phyloP scores from a whole-genome alignment of 176 grass and related monocot species.

The Elymus sibiricus region DNA sequence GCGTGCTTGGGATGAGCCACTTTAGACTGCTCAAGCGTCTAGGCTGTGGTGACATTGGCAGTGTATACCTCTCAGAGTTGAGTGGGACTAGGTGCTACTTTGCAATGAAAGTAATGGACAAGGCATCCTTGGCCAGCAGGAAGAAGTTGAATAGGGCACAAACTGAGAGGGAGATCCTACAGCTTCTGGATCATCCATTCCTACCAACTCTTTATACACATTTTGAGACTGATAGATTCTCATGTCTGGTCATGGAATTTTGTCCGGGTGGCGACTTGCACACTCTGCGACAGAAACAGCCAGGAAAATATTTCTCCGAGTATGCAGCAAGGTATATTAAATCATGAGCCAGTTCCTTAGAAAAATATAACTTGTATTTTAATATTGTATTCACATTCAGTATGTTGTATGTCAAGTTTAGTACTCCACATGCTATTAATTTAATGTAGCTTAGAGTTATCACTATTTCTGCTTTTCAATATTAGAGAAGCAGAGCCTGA shows the following conservation, averaged over 20 bases:
- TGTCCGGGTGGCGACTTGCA: slow-evolving; percentile 94
- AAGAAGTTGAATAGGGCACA: slow-evolving; percentile 92
- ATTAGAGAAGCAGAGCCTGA: slow-evolving; percentile 5
- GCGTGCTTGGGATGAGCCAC: slow-evolving; percentile 87
- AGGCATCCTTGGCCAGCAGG: slow-evolving; percentile 79
- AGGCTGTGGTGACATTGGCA: slow-evolving; percentile 91
- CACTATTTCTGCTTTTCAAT: neutral
- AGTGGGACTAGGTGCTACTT: slow-evolving; percentile 90
- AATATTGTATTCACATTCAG: slow-evolving; percentile 9
- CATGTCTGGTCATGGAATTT: slow-evolving; percentile 96
- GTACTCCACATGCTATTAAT: neutral
- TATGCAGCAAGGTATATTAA: slow-evolving; percentile 73
- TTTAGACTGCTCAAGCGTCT: slow-evolving; percentile 88
- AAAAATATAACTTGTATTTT: slow-evolving; percentile 3
- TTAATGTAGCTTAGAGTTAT: neutral
- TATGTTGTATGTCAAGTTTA: neutral
- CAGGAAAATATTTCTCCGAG: slow-evolving; percentile 84
- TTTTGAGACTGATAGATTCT: slow-evolving; percentile 91
- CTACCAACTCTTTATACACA: slow-evolving; percentile 86
- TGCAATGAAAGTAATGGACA: slow-evolving; percentile 98
- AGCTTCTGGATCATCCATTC: slow-evolving; percentile 88
- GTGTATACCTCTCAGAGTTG: slow-evolving; percentile 93
- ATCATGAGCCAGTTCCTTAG: neutral
- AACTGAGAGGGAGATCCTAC: slow-evolving; percentile 87
- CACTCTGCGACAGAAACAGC: slow-evolving; percentile 78